phyloP scores from a whole-genome alignment of 2,329 filamentous ascomycete genomes.

The Colletotrichum costaricense region DNA sequence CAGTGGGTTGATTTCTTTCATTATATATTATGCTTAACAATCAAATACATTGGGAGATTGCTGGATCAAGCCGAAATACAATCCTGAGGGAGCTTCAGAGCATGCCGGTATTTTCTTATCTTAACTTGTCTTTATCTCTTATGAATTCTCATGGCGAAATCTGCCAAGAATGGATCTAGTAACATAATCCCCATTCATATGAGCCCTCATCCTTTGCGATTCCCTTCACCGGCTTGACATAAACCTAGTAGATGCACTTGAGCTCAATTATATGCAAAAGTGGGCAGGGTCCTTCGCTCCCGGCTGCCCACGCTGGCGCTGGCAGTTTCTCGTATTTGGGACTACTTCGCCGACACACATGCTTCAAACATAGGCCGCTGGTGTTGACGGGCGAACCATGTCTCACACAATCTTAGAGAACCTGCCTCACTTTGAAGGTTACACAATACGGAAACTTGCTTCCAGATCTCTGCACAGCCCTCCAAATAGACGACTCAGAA shows the following conservation, averaged over 20 bases:
- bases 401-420: no score
- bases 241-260: background rate
- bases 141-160: background rate
- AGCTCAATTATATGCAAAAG: background rate
- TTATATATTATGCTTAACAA: background rate
- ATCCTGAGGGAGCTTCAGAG: no score
- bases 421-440: background rate
- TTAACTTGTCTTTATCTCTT: background rate
- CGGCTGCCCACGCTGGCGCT: no score
- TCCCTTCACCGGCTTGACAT: no score
- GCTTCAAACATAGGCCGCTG: background rate
- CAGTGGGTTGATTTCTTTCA: background rate
- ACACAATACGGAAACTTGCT: background rate
- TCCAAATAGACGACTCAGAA: background rate
- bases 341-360: background rate
- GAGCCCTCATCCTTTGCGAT: no score
- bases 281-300: no score
- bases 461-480: background rate
- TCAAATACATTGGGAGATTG: background rate
- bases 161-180: no score
- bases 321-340: background rate
- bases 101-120: background rate
- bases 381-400: background rate
- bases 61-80: no score
- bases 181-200: background rate